Evolutionary conservation across 2,329 filamentous ascomycete species (phyloP), one percentile per base, ranked within the genome.

Genomic region (Ploettnerulaceae sp.): DNA sequence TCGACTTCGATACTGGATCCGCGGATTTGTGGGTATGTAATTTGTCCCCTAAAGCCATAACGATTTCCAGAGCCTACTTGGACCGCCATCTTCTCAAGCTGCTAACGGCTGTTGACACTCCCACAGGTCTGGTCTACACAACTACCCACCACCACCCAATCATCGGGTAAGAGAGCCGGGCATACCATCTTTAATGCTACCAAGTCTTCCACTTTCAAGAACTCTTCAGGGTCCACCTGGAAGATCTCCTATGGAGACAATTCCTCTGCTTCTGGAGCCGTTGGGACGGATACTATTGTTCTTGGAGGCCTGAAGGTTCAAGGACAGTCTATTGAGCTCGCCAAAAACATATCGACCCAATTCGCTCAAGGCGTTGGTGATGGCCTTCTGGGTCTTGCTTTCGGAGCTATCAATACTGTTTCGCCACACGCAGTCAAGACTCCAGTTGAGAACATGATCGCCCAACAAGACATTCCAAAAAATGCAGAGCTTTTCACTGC

Each of bases 1-100:
- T 86, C 11, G 76, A 86, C 58, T 86, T 87, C 51, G 84, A 88
- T 61, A 86, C 82, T 29, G 82, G 82, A 15, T 84, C 80, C 8
- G 74, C 81, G 15, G 84, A 87, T 67, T 70, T 84, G 17, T 87
- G 81, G 83, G 76, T 80, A 67, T 28, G 35, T n/a, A n/a, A n/a
- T n/a, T n/a, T n/a, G n/a, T n/a, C n/a, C n/a, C n/a, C n/a, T n/a
- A n/a, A n/a, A n/a, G n/a, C n/a, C n/a, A n/a, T n/a, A n/a, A n/a
- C n/a, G n/a, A n/a, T n/a, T n/a, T n/a, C n/a, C n/a, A n/a, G n/a
- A n/a, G n/a, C n/a, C n/a, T n/a, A n/a, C n/a, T n/a, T n/a, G n/a
- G n/a, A n/a, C n/a, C n/a, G n/a, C n/a, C n/a, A n/a, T n/a, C n/a
- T n/a, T n/a, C n/a, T n/a, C n/a, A n/a, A n/a, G n/a, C n/a, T n/a